phyloP scores from a whole-genome alignment of 768 basidiomycete species.

The Russula abietina region DNA sequence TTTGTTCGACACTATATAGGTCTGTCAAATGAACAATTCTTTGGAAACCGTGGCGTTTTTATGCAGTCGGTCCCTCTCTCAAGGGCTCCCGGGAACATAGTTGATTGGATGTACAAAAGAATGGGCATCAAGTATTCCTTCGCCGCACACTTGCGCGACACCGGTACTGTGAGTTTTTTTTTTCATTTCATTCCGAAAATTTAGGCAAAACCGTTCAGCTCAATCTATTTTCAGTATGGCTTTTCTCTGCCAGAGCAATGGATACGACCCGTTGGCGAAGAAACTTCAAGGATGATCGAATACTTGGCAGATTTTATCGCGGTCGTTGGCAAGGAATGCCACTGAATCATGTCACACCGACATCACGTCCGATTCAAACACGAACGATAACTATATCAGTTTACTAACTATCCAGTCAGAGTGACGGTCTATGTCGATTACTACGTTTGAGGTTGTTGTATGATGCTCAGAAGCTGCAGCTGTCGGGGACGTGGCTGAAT shows the following conservation, averaged over 20 bases:
- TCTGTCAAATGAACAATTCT: constrained; percentile 27
- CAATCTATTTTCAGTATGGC: constrained; percentile 49
- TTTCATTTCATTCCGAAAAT: too few relatives aligned
- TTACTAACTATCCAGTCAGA: neutral
- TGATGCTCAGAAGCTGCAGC: too few relatives aligned
- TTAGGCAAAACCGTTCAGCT: neutral
- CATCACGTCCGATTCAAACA: neutral
- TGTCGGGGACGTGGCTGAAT: too few relatives aligned
- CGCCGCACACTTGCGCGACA: constrained; percentile 60
- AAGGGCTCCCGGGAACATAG: constrained; percentile 56
- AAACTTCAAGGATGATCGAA: constrained; percentile 57
- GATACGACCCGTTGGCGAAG: constrained; percentile 78
- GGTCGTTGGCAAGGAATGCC: constrained; percentile 30
- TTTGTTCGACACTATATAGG: constrained; percentile 44
- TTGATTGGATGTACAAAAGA: constrained; percentile 59
- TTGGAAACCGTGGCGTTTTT: neutral
- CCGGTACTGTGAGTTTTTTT: constrained; percentile 52
- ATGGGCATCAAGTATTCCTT: constrained; percentile 57
- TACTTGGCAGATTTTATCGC: constrained; percentile 65
- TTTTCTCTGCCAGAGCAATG: constrained; percentile 64
- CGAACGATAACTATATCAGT: neutral
- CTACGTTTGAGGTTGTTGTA: neutral
- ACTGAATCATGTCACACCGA: neutral
- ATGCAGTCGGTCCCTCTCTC: constrained; percentile 16
- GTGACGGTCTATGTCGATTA: neutral